Evolutionary conservation across 176 grass and related monocot species (phyloP).

Genomic region (Eleusine coracana): DNA sequence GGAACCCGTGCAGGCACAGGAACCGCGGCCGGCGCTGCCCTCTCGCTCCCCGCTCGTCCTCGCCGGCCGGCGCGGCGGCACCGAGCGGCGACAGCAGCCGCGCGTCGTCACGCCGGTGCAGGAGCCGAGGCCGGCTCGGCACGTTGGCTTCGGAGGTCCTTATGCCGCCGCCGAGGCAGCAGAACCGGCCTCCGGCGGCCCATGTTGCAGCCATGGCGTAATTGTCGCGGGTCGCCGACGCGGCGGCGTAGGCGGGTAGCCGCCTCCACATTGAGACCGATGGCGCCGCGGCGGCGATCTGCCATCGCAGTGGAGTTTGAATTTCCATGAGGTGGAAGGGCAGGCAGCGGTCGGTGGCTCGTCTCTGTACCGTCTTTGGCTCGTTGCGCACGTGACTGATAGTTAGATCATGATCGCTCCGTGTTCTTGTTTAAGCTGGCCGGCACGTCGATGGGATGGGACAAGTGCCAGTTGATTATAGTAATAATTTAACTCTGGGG

Average conservation of each 20-base stretch:
- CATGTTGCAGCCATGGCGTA: not conserved
- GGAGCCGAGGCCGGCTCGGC: not conserved
- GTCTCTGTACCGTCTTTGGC: no score
- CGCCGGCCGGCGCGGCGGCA: conserved; percentile 2
- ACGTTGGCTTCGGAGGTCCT: not conserved
- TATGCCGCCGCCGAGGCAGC: not conserved
- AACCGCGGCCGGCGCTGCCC: conserved; percentile 46
- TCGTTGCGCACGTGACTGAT: not conserved
- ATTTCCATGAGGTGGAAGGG: no score
- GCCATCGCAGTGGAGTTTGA: not conserved
- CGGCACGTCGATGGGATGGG: not conserved
- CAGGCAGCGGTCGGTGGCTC: no score
- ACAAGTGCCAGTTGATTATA: not conserved
- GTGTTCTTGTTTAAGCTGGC: not conserved
- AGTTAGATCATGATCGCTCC: not conserved
- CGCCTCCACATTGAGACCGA: no score
- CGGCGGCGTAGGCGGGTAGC: not conserved
- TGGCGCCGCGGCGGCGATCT: not conserved
- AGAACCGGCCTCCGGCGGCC: not conserved
- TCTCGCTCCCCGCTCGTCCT: not conserved
- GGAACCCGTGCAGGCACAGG: conserved; percentile 95
- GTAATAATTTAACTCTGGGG: not conserved
- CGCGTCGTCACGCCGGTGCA: not conserved
- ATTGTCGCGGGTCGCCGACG: no score
- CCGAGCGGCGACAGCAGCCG: not conserved